These are phyloP conservation scores for Rhizophora apiculata DNA, from an alignment of 345 rosid species.

Conservation along the genomic window DNA sequence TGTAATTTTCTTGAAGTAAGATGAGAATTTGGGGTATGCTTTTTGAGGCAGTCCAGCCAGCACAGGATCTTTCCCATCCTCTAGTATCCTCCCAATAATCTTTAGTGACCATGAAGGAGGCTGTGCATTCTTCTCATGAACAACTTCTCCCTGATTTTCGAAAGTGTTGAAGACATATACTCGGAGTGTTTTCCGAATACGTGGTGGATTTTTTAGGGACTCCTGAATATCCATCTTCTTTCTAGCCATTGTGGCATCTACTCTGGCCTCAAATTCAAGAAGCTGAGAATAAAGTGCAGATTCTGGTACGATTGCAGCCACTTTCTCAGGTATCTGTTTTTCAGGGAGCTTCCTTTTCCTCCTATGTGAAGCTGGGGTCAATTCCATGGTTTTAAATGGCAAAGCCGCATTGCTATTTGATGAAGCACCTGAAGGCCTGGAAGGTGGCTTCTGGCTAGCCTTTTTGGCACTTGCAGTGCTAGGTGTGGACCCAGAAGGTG, in stretches of 20 bases:
- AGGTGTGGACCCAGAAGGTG: slow-evolving; percentile 39
- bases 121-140: slow-evolving; percentile 28
- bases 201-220: slow-evolving; percentile 43
- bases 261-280: slow-evolving; percentile 52
- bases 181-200: slow-evolving; percentile 44
- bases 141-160: slow-evolving; percentile 35
- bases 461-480: slow-evolving; percentile 40
- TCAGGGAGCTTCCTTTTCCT: slow-evolving; percentile 48
- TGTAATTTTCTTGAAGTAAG: slow-evolving; percentile 53
- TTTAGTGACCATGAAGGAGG: slow-evolving; percentile 58
- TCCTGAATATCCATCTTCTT: slow-evolving; percentile 49
- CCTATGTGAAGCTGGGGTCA: slow-evolving; percentile 43
- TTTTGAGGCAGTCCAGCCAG: slow-evolving; percentile 38
- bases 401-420: slow-evolving; percentile 29
- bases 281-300: slow-evolving; percentile 47
- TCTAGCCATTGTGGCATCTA: slow-evolving; percentile 47
- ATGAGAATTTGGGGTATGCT: slow-evolving; percentile 45
- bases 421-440: slow-evolving; percentile 40
- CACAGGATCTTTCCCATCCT: slow-evolving; percentile 55
- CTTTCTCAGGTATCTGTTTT: slow-evolving; percentile 49
- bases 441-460: slow-evolving; percentile 45
- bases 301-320: slow-evolving; percentile 47
- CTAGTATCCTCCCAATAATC: slow-evolving; percentile 54
- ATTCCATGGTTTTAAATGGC: slow-evolving; percentile 53
- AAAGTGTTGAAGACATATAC: slow-evolving; percentile 51